Evolutionary conservation across 257 asterid genomes (phyloP), one percentile per base, ranked within the genome.

Genomic region (Avicennia marina): DNA sequence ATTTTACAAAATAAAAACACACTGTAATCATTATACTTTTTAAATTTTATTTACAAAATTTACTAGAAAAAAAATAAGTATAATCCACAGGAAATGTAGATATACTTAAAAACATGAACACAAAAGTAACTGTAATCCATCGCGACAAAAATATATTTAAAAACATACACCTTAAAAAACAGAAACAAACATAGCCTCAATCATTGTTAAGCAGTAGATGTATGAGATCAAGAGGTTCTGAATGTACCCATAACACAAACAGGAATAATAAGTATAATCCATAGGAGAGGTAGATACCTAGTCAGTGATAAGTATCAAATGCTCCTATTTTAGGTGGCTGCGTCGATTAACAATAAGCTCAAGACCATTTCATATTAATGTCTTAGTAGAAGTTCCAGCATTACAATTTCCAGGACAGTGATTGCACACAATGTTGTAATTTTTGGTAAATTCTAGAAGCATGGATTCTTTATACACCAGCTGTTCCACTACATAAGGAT

Each of bases 281-380:
- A 33, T 22, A 9, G n/a, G 19, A 27, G 39, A 33, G 40, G 41
- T n/a, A 4, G 31, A 49, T 13, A 15, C 17, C 12, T 22, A 44
- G 11, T 26, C 70, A 22, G 34, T 49, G 33, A 69, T 55, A 54
- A 4, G 55, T 24, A 52, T 69, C 26, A 18, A 21, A 20, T 21
- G 20, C 55, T 59, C 20, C 11, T 11, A 10, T 49, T 29, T 50
- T 29, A 24, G 46, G 40, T 64, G 63, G 40, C 34, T 24, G 18
- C 7, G 15, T 12, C 25, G 42, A 45, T 16, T 25, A 21, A 47
- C 47, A 43, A 41, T 40, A 63, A 17, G 22, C 50, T 33, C 49
- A 24, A 32, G 24, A 45, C 11, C 9, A 11, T 27, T 7, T 34
- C 11, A n/a, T 43, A 27, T 45, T 59, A n/a, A 40, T 41, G 58